Base-by-base conservation (phyloP, 129 eudicot genomes). In the Artemisia argyi region DNA sequence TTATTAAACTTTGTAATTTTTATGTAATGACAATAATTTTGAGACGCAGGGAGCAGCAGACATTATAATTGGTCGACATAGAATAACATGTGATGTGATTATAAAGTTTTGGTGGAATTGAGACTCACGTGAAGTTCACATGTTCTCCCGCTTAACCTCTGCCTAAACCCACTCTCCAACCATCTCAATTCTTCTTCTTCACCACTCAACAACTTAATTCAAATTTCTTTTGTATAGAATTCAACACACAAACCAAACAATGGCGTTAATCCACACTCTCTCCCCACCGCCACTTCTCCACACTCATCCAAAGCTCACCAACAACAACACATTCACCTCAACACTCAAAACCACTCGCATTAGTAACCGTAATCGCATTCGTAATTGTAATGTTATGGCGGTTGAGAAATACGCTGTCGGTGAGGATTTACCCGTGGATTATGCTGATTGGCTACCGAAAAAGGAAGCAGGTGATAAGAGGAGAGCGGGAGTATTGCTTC, bases 401-500 rank as follows among this genome's bases (percentile, higher is more conserved):
- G 72, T 62, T 59, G 77, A 58, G 20, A 47, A 73, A 11, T 80
- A 69, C 76, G 80, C 72, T 6, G 85, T 80, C 28, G 96, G 99
- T 10, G 89, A 95, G 48, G 91, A 88, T 54, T 82, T 95, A 78
- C 99, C 99, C 54, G 73, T 11, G 12, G 85, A 88, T 60, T 95
- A 95, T 80, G 91, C 82, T 1, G 83, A 80, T 8, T 85, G 92
- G 91, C 48, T 88, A 11, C 99, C 97, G 18, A 78, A 68, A 14
- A 58, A 58, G 10, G 80, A 86, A 16, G 61, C 73, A 0, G 53
- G 57, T 46, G 63, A 71, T 18, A 79, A 87, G 68, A 80, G 99
- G 55, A 79, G 97, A 89, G 97, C 99, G 3, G 97, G 97, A 6
- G 76, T 95, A 56, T 76, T 95, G 15, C 90, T 95, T 35, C 99